Conservation (phyloP, 1,284 basidiomycete species). For the Vanrija humicola region DNA sequence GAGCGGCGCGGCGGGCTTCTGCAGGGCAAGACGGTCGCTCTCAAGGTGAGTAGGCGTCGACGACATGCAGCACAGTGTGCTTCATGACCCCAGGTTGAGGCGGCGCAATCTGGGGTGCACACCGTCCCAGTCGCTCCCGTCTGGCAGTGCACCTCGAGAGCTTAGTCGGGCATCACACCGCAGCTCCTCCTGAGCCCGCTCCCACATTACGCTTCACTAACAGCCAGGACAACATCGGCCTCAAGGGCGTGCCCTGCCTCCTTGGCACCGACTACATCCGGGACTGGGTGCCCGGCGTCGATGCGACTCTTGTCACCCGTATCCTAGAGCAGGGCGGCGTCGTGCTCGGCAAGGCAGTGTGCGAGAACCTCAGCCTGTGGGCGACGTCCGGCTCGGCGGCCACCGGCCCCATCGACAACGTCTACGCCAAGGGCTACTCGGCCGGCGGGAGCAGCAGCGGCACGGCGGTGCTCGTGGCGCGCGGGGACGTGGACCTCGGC, state of each 20-base stretch:
- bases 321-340: constrained; percentile 52
- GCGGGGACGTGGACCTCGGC: constrained; percentile 52
- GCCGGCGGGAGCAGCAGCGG: constrained; percentile 54
- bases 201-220: not conserved
- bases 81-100: no score
- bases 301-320: constrained; percentile 53
- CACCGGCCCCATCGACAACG: constrained; percentile 50
- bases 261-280: constrained; percentile 31
- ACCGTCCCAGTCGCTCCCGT: no score
- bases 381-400: constrained; percentile 17
- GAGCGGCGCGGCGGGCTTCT: constrained; percentile 11
- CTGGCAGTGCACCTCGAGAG: not conserved
- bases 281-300: constrained; percentile 38
- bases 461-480: constrained; percentile 52
- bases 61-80: not conserved
- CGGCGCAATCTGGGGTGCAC: no score
- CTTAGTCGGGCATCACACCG: no score
- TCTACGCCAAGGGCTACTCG: constrained; percentile 52
- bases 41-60: constrained; percentile 22
- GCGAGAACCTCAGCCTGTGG: constrained; percentile 33
- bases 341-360: constrained; percentile 52
- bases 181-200: no score
- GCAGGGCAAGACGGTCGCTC: constrained; percentile 28
- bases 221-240: constrained; percentile 25
- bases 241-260: constrained; percentile 30